phyloP scores from a whole-genome alignment of 306 rosid species.

The Arachis stenosperma region DNA sequence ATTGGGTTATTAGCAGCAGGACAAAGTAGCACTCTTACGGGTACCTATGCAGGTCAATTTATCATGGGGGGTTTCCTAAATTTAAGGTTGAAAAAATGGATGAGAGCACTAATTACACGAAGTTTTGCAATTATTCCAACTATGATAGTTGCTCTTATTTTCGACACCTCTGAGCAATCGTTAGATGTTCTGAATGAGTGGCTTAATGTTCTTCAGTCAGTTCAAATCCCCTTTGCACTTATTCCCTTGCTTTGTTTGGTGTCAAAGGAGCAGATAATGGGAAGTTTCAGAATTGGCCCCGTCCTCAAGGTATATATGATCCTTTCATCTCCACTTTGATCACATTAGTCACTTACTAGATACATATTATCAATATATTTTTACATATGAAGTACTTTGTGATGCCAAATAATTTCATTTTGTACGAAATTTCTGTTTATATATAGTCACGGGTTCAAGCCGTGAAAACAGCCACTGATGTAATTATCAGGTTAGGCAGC shows the following conservation, averaged over 20 bases:
- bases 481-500: no score
- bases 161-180: conserved; percentile 66
- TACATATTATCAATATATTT: neutral
- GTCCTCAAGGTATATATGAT: conserved; percentile 63
- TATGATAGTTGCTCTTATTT: conserved; percentile 80
- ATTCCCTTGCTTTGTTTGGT: conserved; percentile 94
- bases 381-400: conserved; percentile 20
- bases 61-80: conserved; percentile 97
- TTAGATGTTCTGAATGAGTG: conserved; percentile 84
- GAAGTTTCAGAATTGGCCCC: conserved; percentile 73
- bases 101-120: conserved; percentile 87
- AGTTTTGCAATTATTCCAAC: conserved; percentile 94
- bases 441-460: no score
- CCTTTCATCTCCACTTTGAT: conserved; percentile 33
- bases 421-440: neutral
- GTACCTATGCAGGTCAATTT: conserved; percentile 97
- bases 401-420: conserved; percentile 21
- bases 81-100: conserved; percentile 89
- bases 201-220: conserved; percentile 97
- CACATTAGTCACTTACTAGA: neutral
- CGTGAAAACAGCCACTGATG: no score
- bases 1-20: conserved; percentile 97
- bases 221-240: conserved; percentile 96
- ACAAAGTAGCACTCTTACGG: conserved; percentile 95
- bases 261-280: conserved; percentile 91